phyloP scores from a whole-genome alignment of 2,329 filamentous ascomycete genomes.

The Fusarium stilboides region DNA sequence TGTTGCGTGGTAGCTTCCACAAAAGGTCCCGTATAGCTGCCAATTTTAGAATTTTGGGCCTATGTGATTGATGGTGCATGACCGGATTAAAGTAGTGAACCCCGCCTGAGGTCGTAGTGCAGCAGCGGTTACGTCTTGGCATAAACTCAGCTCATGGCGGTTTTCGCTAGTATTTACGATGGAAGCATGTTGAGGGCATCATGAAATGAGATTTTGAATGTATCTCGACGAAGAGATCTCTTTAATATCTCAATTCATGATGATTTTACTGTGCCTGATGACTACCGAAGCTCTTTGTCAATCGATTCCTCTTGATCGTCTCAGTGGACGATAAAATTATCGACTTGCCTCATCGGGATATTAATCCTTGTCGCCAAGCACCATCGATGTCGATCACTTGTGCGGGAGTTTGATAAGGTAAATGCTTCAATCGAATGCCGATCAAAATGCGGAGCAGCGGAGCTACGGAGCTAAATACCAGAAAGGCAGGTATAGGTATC shows the following conservation, averaged over 20 bases:
- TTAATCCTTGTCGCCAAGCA: slow-evolving; percentile 27
- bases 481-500: slow-evolving; percentile 30
- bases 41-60: slow-evolving; percentile 24
- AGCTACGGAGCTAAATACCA: slow-evolving; percentile 24
- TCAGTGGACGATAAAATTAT: slow-evolving; percentile 20
- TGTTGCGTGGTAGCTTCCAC: no score
- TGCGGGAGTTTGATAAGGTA: slow-evolving; percentile 29
- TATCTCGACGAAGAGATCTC: no score
- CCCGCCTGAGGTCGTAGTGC: slow-evolving; percentile 21
- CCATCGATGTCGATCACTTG: slow-evolving; percentile 29
- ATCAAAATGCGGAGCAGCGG: slow-evolving; percentile 15
- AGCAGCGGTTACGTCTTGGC: slow-evolving; percentile 15
- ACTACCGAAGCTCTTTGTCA: no score
- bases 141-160: slow-evolving; percentile 4
- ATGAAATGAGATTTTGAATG: background rate
- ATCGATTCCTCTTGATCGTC: background rate
- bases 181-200: no score
- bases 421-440: slow-evolving; percentile 26
- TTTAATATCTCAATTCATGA: background rate
- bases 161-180: background rate
- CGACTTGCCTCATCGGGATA: slow-evolving; percentile 32
- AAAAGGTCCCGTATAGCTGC: background rate
- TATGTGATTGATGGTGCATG: slow-evolving; percentile 29
- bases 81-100: slow-evolving; percentile 20
- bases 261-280: background rate